Evolutionary conservation across 768 basidiomycete genomes (phyloP).

Genomic region (Leccinum variicolor): DNA sequence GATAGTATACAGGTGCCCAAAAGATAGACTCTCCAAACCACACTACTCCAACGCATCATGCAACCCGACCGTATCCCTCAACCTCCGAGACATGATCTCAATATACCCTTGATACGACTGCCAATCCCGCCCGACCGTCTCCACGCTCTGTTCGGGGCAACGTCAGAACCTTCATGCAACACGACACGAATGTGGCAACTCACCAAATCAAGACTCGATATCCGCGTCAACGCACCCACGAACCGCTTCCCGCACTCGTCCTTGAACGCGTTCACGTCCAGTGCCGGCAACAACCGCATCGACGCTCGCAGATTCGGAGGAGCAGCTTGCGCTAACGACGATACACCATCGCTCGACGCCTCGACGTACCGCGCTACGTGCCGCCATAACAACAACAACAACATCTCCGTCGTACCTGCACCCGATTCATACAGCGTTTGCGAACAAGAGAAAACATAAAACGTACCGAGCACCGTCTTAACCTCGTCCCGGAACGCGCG

Average conservation of each 20-base stretch:
- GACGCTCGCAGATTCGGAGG: slow-evolving; percentile 39
- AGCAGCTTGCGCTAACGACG: neutral
- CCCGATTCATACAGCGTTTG: neutral
- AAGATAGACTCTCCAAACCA: too few relatives aligned
- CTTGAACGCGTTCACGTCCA: slow-evolving; percentile 58
- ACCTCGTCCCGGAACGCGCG: slow-evolving; percentile 42
- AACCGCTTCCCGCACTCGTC: slow-evolving; percentile 55
- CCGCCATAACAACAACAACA: slow-evolving; percentile 76
- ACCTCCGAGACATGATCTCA: slow-evolving; percentile 69
- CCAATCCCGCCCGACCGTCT: slow-evolving; percentile 50
- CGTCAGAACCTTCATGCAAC: neutral
- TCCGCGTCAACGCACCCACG: slow-evolving; percentile 49
- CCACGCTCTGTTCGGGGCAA: slow-evolving; percentile 33
- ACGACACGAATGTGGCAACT: slow-evolving; percentile 13
- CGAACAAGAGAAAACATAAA: neutral
- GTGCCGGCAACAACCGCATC: slow-evolving; percentile 54
- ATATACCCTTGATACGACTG: slow-evolving; percentile 67
- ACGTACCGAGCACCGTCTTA: slow-evolving; percentile 51
- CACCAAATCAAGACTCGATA: slow-evolving; percentile 52
- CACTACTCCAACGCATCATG: slow-evolving; percentile 35
- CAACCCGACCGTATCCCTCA: slow-evolving; percentile 62
- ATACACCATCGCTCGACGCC: slow-evolving; percentile 19
- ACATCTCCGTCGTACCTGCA: slow-evolving; percentile 70
- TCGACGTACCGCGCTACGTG: slow-evolving; percentile 66
- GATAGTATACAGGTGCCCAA: too few relatives aligned